phyloP scores from a whole-genome alignment of 2,329 filamentous ascomycete genomes.

The Microcyclospora pomicola region DNA sequence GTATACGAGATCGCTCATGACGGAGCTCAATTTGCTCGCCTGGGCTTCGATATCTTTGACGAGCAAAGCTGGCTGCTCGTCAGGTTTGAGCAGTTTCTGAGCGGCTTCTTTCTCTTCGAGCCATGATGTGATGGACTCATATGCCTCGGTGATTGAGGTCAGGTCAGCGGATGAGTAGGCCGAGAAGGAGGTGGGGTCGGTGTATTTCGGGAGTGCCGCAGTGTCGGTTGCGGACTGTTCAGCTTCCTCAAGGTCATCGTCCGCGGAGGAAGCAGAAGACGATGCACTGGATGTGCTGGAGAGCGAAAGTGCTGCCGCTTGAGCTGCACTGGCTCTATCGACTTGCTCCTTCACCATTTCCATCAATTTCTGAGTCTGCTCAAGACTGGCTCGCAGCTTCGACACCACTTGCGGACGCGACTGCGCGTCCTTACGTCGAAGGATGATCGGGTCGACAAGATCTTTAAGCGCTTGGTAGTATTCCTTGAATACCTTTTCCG shows the following conservation, averaged over 20 bases:
- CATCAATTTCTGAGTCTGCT: conserved; percentile 57
- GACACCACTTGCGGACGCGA: conserved; percentile 58
- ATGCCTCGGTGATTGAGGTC: conserved; percentile 46
- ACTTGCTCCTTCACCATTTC: conserved; percentile 58
- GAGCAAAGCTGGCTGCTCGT: conserved; percentile 62
- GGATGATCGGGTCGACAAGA: conserved; percentile 63
- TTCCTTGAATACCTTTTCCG: conserved; percentile 57
- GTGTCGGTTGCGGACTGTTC: conserved; percentile 22
- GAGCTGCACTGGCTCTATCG: conserved; percentile 36
- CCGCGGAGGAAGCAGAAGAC: conserved; percentile 34
- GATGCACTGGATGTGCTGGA: conserved; percentile 9
- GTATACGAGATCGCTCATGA: conserved; percentile 55
- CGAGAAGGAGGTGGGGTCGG: conserved; percentile 41
- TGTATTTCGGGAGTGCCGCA: conserved; percentile 24
- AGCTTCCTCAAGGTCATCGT: conserved; percentile 71
- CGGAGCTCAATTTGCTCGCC: conserved; percentile 57
- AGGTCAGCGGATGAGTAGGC: conserved; percentile 64
- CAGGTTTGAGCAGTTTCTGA: conserved; percentile 55
- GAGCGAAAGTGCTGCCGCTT: conserved; percentile 32
- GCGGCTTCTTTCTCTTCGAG: conserved; percentile 54
- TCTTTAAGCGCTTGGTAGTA: conserved; percentile 65
- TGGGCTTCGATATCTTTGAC: conserved; percentile 57
- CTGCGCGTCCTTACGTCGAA: conserved; percentile 56
- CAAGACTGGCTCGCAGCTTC: conserved; percentile 54
- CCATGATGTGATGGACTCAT: conserved; percentile 56